Base-by-base conservation (phyloP, 2,329 filamentous ascomycete genomes). In the Aureobasidium sp. region DNA sequence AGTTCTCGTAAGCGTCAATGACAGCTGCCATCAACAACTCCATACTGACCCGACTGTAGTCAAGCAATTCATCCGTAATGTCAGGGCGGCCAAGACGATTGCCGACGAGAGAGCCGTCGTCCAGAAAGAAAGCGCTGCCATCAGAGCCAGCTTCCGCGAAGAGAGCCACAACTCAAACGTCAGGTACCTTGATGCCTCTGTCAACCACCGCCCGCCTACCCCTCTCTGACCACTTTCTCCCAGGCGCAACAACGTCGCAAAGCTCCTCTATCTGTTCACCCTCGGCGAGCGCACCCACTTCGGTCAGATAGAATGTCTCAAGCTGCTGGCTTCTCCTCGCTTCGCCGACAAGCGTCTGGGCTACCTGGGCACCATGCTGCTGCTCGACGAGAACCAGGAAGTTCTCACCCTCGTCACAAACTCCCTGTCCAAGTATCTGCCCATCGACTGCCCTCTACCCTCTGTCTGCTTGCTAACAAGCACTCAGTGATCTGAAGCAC, bases 61-160 rank as follows among this genome's bases (percentile, higher is more conserved):
- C 76, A 99, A 99, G 81, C 94, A 97, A 80, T 99, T 99, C 79
- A 99, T 99, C 78, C 92, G 94, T 75, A 97, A 97, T 79, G 94
- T 99, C 74, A 91, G 94, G 75, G 93, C 94, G 65, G 91, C 94
- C 64, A 99, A 99, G 81, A 99, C 94, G 39, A 97, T 99, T 74
- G 95, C 95, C 75, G 94, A 99, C 78, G 94, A 99, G 80, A 87
- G 94, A 73, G 93, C 94, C 58, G 94, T 99, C 62, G 95, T 99
- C 66, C 94, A 97, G 73, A 99, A 99, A 78, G 94, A 99, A 80
- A 99, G 94, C 78, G 94, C 94, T 63, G 90, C 93, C 52, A 99
- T 99, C 73, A 85, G 94, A 77, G 91, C 94, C 69, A 97, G 93
- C 79, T 99, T 99, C 76, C 86, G 94, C 72, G 94, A 99, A 77